phyloP scores from a whole-genome alignment of 1,284 basidiomycete species.

The Amylostereum areolatum region DNA sequence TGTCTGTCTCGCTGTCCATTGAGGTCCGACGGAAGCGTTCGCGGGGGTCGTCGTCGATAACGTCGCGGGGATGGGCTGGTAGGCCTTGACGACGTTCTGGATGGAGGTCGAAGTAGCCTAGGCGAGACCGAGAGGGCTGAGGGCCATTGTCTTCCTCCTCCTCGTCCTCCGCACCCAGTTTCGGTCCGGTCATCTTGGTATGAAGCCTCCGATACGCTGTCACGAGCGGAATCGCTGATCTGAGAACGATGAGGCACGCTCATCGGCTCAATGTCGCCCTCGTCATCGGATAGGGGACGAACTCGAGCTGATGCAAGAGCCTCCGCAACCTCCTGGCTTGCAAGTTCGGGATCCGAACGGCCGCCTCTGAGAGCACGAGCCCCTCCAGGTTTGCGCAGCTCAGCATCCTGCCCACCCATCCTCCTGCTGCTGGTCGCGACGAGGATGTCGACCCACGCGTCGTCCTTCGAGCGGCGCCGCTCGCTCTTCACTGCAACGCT shows the following conservation, averaged over 20 bases:
- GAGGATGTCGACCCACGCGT: constrained; percentile 82
- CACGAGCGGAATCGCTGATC: background rate
- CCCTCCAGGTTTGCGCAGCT: constrained; percentile 28
- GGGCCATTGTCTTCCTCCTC: constrained; percentile 29
- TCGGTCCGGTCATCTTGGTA: constrained; percentile 1
- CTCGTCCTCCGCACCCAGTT: constrained; percentile 15
- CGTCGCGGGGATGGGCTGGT: background rate
- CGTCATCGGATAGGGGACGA: constrained; percentile 35
- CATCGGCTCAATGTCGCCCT: constrained; percentile 5
- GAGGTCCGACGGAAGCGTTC: constrained; percentile 17
- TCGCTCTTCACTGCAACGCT: constrained; percentile 33
- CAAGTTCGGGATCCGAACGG: constrained; percentile 60
- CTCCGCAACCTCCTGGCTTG: constrained; percentile 64
- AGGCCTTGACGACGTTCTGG: constrained; percentile 35
- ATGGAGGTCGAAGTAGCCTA: constrained; percentile 71
- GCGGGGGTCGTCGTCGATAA: constrained; percentile 32
- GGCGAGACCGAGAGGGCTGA: constrained; percentile 21
- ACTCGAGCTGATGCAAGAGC: constrained; percentile 61
- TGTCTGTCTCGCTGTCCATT: constrained; percentile 18
- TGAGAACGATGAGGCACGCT: background rate
- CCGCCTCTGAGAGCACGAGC: constrained; percentile 27
- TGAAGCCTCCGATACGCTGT: constrained; percentile 13
- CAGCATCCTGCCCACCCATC: constrained; percentile 55
- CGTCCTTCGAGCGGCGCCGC: constrained; percentile 53
- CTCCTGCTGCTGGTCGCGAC: constrained; percentile 60